Evolutionary conservation across 2,329 filamentous ascomycete species (phyloP).

Genomic region (Aureobasidium sp.): DNA sequence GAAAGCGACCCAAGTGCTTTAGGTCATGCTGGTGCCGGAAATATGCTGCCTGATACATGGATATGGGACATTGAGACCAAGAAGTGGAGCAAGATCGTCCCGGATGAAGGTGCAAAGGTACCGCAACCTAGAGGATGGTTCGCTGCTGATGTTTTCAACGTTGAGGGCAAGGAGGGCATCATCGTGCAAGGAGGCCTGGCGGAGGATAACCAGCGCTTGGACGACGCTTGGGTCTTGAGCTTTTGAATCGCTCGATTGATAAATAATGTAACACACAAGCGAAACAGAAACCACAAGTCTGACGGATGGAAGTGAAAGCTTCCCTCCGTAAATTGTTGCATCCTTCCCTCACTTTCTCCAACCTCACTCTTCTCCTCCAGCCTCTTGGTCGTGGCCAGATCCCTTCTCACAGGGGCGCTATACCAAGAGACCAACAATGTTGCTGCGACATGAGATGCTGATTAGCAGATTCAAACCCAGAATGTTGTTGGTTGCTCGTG

Average conservation of each 20-base stretch:
- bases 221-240: constrained; percentile 42
- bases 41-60: constrained; percentile 50
- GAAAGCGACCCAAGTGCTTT: constrained; percentile 47
- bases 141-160: constrained; percentile 39
- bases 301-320: background rate
- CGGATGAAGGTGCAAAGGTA: constrained; percentile 16
- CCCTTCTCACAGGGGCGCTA: background rate
- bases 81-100: constrained; percentile 30
- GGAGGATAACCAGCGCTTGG: constrained; percentile 45
- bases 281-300: background rate
- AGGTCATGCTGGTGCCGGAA: constrained; percentile 49
- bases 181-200: constrained; percentile 46
- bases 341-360: background rate
- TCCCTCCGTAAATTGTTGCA: background rate
- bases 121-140: constrained; percentile 48
- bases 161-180: constrained; percentile 30
- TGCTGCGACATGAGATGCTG: background rate
- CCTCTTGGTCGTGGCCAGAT: background rate
- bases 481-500: background rate
- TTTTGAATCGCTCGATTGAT: constrained; percentile 19
- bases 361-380: background rate
- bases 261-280: background rate
- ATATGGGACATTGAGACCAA: constrained; percentile 33
- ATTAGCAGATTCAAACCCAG: background rate
- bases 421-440: background rate